phyloP scores from a whole-genome alignment of 768 basidiomycete species.

The Phlegmacium glaucopus region DNA sequence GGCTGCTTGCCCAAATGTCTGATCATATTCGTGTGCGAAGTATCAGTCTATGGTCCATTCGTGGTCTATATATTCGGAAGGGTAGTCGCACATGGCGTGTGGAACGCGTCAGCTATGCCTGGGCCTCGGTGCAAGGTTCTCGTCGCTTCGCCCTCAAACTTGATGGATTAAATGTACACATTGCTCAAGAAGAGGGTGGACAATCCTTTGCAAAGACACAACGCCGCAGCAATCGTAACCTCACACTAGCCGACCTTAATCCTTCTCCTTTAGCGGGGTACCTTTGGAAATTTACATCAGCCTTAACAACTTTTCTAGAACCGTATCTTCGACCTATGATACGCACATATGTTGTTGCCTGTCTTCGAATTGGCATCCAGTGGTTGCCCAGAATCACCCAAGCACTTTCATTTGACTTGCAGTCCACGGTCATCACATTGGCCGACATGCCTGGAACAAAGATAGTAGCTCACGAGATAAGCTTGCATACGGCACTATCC shows the following conservation, averaged over 20 bases:
- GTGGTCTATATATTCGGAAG: constrained; percentile 65
- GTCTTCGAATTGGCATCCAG: constrained; percentile 56
- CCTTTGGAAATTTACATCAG: constrained; percentile 36
- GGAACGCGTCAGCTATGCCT: constrained; percentile 70
- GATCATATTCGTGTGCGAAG: constrained; percentile 65
- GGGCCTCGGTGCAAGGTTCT: constrained; percentile 43
- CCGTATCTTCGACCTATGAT: constrained; percentile 61
- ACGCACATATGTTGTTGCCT: constrained; percentile 50
- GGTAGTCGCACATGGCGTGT: constrained; percentile 53
- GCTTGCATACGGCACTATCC: constrained; percentile 50
- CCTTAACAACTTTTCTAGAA: constrained; percentile 45
- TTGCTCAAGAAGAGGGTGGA: constrained; percentile 31
- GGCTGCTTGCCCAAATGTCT: constrained; percentile 57
- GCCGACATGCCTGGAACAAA: constrained; percentile 48
- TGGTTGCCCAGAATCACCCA: constrained; percentile 68
- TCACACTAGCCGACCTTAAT: constrained; percentile 46
- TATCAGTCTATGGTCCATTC: constrained; percentile 73
- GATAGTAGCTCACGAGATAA: constrained; percentile 47
- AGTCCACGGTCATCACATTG: constrained; percentile 49
- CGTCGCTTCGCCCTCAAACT: constrained; percentile 62
- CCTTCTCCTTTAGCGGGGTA: constrained; percentile 42
- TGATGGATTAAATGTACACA: constrained; percentile 55
- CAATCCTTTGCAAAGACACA: constrained; percentile 13
- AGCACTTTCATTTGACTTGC: constrained; percentile 64
- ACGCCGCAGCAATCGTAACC: constrained; percentile 34